Evolutionary conservation across 257 asterid genomes (phyloP).

Genomic region (Gentiana macrophylla): DNA sequence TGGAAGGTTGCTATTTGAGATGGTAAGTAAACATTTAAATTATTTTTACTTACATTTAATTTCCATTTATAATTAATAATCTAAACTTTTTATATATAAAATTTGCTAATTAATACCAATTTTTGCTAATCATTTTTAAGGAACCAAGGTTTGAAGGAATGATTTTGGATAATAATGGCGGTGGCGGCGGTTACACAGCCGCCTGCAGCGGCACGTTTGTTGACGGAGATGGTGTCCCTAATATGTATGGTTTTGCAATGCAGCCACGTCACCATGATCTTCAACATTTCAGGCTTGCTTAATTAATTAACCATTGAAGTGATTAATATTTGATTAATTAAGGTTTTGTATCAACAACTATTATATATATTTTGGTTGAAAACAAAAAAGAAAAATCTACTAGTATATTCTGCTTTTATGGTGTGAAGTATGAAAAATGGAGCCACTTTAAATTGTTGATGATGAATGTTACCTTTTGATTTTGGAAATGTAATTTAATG

Average conservation of each 20-base stretch:
- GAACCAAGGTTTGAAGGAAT: conserved; percentile 27
- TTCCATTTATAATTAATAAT: too few relatives aligned
- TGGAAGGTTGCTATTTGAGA: conserved; percentile 22
- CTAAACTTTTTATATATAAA: neutral
- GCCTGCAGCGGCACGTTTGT: conserved; percentile 13
- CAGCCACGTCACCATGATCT: conserved; percentile 19
- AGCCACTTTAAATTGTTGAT: too few relatives aligned
- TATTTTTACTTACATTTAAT: neutral
- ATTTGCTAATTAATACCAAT: neutral
- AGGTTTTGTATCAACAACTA: too few relatives aligned
- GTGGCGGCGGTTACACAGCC: conserved; percentile 16
- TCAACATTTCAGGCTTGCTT: conserved; percentile 16
- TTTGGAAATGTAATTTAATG: too few relatives aligned
- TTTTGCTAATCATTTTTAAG: conserved; percentile 6
- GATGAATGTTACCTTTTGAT: too few relatives aligned
- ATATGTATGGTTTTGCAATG: conserved; percentile 19
- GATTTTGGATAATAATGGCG: conserved; percentile 22
- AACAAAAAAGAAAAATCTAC: too few relatives aligned
- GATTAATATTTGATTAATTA: neutral
- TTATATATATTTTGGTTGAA: too few relatives aligned
- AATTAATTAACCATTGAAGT: neutral
- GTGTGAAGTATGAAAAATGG: too few relatives aligned
- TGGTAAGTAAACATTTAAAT: conserved; percentile 9
- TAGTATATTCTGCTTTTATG: too few relatives aligned
- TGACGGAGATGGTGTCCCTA: conserved; percentile 17